Evolutionary conservation across 805 yeast species (phyloP), one percentile per base, ranked within the genome.

Genomic region (Cyberlindnera sargentensis): DNA sequence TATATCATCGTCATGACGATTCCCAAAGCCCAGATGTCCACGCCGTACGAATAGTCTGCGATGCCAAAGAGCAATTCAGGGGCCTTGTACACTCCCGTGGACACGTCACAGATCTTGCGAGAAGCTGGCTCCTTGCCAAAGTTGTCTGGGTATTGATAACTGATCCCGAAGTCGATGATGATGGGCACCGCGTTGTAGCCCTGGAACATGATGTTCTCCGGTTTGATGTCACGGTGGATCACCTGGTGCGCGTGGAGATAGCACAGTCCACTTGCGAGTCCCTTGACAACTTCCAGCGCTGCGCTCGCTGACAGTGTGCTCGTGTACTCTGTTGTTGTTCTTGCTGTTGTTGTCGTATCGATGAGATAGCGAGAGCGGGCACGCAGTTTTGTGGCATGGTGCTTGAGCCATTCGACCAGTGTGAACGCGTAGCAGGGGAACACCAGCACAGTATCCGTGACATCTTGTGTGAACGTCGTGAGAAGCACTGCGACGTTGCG

Each of bases 141-240:
- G 50, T 84, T 87, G 28, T 77, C 71, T 1, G 79, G 58, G 31
- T 50, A 57, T 20, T 52, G 40, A 24, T 55, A 71, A 20, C 66
- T 57, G 25, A 67, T 68, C 0, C 75, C 76, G 43, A 70, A 62
- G 45, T 70, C 75, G 15, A 65, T 65, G n/a, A 70, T 56, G 3
- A 66, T 57, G 1, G 72, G 70, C 3, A 54, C 26, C 5, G 42
- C 45, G 8, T 55, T 53, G n/a, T 43, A 41, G 5, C 55, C 55
- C 41, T 59, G 65, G 47, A 82, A 79, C 56, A 87, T 61, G 43
- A 86, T 76, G 57, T 86, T 86, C 40, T 82, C 87, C 1, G 93
- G 89, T 61, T 93, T 93, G 51, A 91, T 80, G 64, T 91, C 99
- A 56, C 99, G 75, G 64, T 91, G 99, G 37, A 91, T 86, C 28